Evolutionary conservation across 2,329 filamentous ascomycete species (phyloP), one percentile per base, ranked within the genome.

Genomic region (Venturia pyrina): DNA sequence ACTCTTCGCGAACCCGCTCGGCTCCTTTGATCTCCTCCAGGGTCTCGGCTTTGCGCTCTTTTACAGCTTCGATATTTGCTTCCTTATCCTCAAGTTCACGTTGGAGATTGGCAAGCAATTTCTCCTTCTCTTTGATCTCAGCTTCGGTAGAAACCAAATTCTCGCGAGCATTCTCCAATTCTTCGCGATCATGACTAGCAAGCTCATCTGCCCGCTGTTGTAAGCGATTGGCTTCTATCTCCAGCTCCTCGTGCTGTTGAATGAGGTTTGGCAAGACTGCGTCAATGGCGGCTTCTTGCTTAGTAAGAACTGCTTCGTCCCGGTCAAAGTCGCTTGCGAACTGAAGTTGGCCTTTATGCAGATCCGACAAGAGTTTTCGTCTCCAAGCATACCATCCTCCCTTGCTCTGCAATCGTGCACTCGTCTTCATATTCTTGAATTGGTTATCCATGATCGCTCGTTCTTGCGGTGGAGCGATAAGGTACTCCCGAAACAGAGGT

Each of bases 381-480:
- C 95, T 88, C 95, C 95, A 99, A 72, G 93, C 89, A 75, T 99
- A 99, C 95, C 95, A 99, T 81, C 95, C 93, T 66, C 91, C 91
- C 74, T 97, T 97, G 78, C 93, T 97, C 63, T 93, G 81, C 17
- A 97, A 82, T 34, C 95, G 86, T 19, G 93, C 91, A 75, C 96
- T 90, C 0, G 91, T 93, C 80, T 97, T 98, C 76, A 96, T 89
- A 72, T 98, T 97, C 76, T 96, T 95, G 81, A 99, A 95, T 74
- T 98, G 93, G 69, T 90, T 95, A 78, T 99, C 93, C 88, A 99
- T 96, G 64, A 96, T 82, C 3, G 86, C 78, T 72, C 90, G 92
- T 73, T 96, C 87, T 68, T 96, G 91, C 0, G 91, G 86, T 0
- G 90, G 85, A 34, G 93, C 93, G 11, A 88, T 87, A 69, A 96